Conservation (phyloP, 805 yeast species). For the Candida broadrunensis region DNA sequence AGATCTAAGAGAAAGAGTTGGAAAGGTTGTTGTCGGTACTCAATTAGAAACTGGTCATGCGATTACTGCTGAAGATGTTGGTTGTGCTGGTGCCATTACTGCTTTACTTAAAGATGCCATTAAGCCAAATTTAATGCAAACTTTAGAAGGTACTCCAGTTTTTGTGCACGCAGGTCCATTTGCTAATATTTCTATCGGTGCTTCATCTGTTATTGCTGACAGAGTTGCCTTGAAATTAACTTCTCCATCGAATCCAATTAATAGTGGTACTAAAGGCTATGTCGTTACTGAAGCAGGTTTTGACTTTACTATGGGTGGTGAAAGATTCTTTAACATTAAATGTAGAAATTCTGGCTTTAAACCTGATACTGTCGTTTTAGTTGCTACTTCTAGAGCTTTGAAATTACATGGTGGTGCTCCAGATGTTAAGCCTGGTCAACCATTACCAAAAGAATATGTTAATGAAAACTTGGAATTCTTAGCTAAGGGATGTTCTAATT, state of each 20-base stretch:
- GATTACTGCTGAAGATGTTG: constrained; percentile 90
- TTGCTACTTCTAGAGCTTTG: constrained; percentile 95
- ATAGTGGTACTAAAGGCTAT: constrained; percentile 59
- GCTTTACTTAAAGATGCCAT: constrained; percentile 94
- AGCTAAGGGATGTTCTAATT: constrained; percentile 77
- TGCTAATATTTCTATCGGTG: constrained; percentile 96
- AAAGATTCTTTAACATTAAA: constrained; percentile 92
- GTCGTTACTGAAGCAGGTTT: constrained; percentile 98
- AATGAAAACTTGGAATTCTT: constrained; percentile 79
- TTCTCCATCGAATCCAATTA: constrained; percentile 42
- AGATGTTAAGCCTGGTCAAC: constrained; percentile 90
- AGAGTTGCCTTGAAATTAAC: constrained; percentile 88
- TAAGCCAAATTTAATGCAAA: constrained; percentile 96
- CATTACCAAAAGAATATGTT: constrained; percentile 77
- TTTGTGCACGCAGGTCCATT: constrained; percentile 98
- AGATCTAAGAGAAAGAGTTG: constrained; percentile 86
- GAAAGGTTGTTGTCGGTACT: constrained; percentile 86
- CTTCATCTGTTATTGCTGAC: constrained; percentile 92
- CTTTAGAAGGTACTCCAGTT: constrained; percentile 96
- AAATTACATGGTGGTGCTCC: constrained; percentile 98
- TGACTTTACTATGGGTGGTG: constrained; percentile 99
- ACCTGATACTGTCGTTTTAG: constrained; percentile 91
- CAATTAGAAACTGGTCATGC: constrained; percentile 68
- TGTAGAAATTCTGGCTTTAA: constrained; percentile 85
- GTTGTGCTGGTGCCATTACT: constrained; percentile 93